Evolutionary conservation across 1,284 basidiomycete species (phyloP).

Genomic region (Erythrobasidium hasegawianum): DNA sequence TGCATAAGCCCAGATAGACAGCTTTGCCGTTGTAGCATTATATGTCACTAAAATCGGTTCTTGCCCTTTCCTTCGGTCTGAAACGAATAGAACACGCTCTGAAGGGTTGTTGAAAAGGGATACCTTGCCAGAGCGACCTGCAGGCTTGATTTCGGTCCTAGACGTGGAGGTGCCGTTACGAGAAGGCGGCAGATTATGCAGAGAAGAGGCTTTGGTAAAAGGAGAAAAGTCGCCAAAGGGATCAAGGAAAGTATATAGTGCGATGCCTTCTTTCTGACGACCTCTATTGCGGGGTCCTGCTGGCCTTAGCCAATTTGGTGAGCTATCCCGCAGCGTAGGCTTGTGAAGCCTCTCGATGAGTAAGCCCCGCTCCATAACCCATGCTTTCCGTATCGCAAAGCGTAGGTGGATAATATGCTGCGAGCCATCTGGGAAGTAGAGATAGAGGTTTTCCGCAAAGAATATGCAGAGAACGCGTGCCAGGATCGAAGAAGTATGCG

Average conservation of each 20-base stretch:
- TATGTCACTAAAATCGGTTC: conserved; percentile 32
- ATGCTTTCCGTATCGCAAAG: conserved; percentile 29
- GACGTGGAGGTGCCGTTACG: not conserved
- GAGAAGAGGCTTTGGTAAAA: conserved; percentile 1
- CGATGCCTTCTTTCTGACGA: conserved; percentile 58
- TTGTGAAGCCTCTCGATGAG: conserved; percentile 31
- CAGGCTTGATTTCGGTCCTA: not conserved
- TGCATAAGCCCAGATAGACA: conserved; percentile 35
- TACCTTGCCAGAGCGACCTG: not conserved
- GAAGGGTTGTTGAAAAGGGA: not conserved
- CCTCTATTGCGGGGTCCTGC: not conserved
- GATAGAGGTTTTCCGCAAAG: conserved; percentile 30
- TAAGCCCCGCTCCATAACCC: conserved; percentile 34
- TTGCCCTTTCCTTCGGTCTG: not conserved
- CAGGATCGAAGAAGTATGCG: conserved; percentile 5
- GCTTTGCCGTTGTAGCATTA: conserved; percentile 10
- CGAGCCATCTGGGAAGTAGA: conserved; percentile 27
- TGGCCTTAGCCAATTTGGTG: conserved; percentile 50
- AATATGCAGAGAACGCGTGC: conserved; percentile 33
- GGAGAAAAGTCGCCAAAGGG: conserved; percentile 67
- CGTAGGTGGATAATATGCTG: conserved; percentile 34
- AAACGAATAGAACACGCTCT: conserved; percentile 33
- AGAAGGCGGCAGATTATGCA: not conserved
- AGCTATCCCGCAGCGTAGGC: not conserved
- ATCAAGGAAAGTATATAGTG: conserved; percentile 70